Base-by-base conservation (phyloP, 2,329 filamentous ascomycete species). In the Nothophoma quercina region DNA sequence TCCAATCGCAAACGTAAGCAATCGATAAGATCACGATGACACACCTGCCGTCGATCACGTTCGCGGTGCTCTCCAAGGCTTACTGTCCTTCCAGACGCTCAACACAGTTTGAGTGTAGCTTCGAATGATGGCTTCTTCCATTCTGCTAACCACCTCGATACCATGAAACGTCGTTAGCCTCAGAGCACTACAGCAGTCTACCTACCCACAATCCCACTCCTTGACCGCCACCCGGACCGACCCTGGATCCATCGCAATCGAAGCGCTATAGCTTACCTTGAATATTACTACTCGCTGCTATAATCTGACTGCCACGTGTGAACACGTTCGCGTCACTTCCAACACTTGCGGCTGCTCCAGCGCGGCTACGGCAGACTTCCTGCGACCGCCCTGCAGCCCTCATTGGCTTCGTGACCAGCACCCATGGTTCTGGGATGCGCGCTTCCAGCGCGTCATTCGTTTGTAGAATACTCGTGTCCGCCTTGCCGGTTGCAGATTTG, bases 291-390 rank as follows among this genome's bases (percentile, higher is more conserved):
- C 49, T 54, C 44, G 44, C n/a, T 19, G 18, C 28, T 54, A 44
- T 30, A 49, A 35, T 40, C 29, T 40, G 40, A 51, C 51, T 60
- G 60, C 57, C 58, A 66, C 60, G 58, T 63, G 47, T 61, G 22
- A 15, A 40, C 13, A 18, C 21, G 42, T 36, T 46, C 32, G 36
- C 43, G 36, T 52, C 36, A 42, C 22, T 19, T 36, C 42, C 30
- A 43, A 47, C 49, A 36, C 47, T 36, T 51, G 44, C 40, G 40
- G 47, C 52, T 46, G 49, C 55, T 35, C 23, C 38, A 52, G 49
- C 55, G 60, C 56, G 62, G 61, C 62, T 62, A 63, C 50, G 21
- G 19, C 39, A 29, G 39, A 26, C 38, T 44, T 28, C 22, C 39
- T 46, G 19, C 30, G 39, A 34, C 43, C 23, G 16, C 21, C 38